phyloP scores from a whole-genome alignment of 257 asterid genomes.

The Solanum virginianum region DNA sequence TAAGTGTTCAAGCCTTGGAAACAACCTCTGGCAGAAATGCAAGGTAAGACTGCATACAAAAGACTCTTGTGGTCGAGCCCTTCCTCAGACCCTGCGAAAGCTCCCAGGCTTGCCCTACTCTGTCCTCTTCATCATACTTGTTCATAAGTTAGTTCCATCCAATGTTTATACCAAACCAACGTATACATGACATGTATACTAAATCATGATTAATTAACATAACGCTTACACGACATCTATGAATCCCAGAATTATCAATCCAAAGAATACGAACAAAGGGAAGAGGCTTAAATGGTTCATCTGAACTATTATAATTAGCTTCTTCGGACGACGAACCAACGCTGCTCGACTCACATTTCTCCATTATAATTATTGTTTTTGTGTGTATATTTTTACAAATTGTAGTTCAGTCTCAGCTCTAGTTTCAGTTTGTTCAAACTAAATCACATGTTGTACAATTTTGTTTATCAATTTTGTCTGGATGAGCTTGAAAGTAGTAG shows the following conservation, averaged over 20 bases:
- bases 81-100: too few relatives aligned
- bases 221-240: too few relatives aligned
- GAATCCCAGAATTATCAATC: slow-evolving; percentile 89
- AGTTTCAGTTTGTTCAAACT: background rate
- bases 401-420: background rate
- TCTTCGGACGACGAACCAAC: background rate
- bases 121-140: background rate
- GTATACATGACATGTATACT: background rate
- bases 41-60: too few relatives aligned
- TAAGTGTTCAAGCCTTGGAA: background rate
- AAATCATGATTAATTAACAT: background rate
- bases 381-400: background rate
- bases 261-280: slow-evolving; percentile 68
- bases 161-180: background rate
- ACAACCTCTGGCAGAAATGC: too few relatives aligned
- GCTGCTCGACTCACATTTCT: background rate
- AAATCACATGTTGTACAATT: too few relatives aligned
- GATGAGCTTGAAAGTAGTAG: background rate
- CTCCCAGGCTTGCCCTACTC: too few relatives aligned
- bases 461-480: background rate
- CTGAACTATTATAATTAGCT: background rate
- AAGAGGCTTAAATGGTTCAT: background rate
- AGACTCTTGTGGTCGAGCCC: too few relatives aligned
- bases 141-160: background rate
- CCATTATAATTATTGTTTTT: background rate